Evolutionary conservation across 176 grass and related monocot genomes (phyloP).

Genomic region (Rhynchospora pubera): DNA sequence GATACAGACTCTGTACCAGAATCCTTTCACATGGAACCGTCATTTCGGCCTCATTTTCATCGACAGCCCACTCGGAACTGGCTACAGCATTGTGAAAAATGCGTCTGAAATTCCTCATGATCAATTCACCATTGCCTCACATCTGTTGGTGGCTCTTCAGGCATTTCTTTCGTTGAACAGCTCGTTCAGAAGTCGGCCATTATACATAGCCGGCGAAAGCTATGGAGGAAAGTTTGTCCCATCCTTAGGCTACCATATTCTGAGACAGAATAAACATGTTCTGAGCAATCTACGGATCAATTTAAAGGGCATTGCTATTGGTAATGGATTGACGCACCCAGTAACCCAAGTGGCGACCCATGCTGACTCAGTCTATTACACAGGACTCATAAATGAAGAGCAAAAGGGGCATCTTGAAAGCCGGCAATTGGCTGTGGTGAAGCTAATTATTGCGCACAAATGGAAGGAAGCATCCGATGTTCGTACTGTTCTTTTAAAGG

Average conservation of each 20-base stretch:
- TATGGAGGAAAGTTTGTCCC: constrained; percentile 55
- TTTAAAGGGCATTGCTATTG: constrained; percentile 40
- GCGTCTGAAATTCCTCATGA: constrained; percentile 14
- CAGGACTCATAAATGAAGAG: constrained; percentile 29
- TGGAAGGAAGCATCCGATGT: constrained; percentile 36
- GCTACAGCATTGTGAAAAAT: constrained; percentile 33
- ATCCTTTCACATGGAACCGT: constrained; percentile 48
- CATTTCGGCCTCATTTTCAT: constrained; percentile 50
- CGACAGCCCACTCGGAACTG: constrained; percentile 50
- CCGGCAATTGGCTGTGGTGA: constrained; percentile 15
- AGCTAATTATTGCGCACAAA: neutral
- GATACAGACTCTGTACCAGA: constrained; percentile 15
- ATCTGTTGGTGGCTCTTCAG: constrained; percentile 24
- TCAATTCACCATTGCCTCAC: constrained; percentile 34
- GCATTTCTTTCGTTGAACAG: constrained; percentile 14
- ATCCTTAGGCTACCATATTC: constrained; percentile 12
- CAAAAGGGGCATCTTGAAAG: constrained; percentile 21
- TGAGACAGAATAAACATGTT: neutral
- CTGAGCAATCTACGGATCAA: constrained; percentile 12
- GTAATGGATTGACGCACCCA: constrained; percentile 50
- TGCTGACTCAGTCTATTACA: constrained; percentile 41
- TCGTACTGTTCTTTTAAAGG: neutral
- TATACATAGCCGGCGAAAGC: constrained; percentile 52
- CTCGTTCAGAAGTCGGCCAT: constrained; percentile 7
- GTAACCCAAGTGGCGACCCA: constrained; percentile 38